Percentiles rank a stretch among this genome's conserved stretches.
These are phyloP conservation scores for Huntiella decipiens DNA, from an alignment of 2,329 filamentous ascomycete genomes.

Conservation along the genomic window DNA sequence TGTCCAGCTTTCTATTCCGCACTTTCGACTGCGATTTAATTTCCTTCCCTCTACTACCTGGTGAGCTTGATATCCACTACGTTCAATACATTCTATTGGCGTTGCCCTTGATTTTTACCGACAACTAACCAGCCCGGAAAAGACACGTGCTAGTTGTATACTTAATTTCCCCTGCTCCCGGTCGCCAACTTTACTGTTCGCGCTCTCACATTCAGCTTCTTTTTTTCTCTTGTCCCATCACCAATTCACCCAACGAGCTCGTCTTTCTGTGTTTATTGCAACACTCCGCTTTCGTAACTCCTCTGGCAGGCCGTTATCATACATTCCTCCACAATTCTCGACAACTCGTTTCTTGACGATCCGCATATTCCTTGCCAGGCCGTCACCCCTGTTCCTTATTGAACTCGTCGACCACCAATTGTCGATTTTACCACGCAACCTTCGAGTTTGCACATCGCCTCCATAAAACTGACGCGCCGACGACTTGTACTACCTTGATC, in stretches of 20 bases:
- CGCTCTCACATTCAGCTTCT: background rate
- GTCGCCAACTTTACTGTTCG: background rate
- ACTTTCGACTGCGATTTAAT: background rate
- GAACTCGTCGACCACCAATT: too few species aligned
- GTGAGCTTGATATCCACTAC: too few species aligned
- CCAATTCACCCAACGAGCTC: background rate
- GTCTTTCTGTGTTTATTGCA: background rate
- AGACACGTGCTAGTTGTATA: slow-evolving; percentile 3
- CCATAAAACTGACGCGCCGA: too few species aligned
- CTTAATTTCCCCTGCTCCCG: slow-evolving; percentile 4
- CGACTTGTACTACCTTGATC: too few species aligned
- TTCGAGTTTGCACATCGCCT: too few species aligned
- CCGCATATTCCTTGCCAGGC: background rate
- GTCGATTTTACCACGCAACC: too few species aligned
- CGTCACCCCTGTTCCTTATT: background rate
- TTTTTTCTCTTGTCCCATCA: background rate
- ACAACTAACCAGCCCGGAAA: background rate
- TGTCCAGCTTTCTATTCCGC: background rate
- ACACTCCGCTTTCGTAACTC: background rate
- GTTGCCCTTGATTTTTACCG: too few species aligned
- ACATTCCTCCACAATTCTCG: background rate
- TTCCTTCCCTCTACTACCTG: too few species aligned
- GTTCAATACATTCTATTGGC: too few species aligned
- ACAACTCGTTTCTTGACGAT: background rate
- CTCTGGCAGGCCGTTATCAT: slow-evolving; percentile 3